A percentile compares a stretch with the other conserved stretches of the same genome.
Evolutionary conservation across 2,329 filamentous ascomycete genomes (phyloP).

Genomic region (Anisogramma anomala): DNA sequence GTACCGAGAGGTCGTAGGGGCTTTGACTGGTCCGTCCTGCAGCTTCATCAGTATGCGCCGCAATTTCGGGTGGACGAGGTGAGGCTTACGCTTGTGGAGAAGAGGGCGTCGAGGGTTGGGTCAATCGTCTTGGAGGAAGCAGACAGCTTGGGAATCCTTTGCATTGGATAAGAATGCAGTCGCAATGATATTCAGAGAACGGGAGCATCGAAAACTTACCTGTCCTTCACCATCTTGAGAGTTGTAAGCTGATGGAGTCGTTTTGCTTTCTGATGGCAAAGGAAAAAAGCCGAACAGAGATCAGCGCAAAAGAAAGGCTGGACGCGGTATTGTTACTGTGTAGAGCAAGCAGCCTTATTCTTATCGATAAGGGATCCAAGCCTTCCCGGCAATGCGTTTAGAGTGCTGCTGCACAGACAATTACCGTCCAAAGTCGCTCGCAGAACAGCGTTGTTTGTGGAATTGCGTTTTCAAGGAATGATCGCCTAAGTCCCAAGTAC

Average conservation of each 20-base stretch:
- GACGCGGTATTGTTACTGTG: too few species aligned
- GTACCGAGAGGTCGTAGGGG: slow-evolving; percentile 35
- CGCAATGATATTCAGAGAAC: too few species aligned
- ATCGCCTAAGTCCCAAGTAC: too few species aligned
- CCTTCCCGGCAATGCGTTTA: too few species aligned
- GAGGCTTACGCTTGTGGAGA: slow-evolving; percentile 57
- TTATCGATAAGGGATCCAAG: slow-evolving; percentile 1
- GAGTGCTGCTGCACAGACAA: too few species aligned
- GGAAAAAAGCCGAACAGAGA: background rate
- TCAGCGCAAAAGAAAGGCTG: background rate
- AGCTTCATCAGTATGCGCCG: background rate
- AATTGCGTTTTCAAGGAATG: too few species aligned
- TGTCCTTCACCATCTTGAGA: slow-evolving; percentile 10
- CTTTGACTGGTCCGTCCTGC: slow-evolving; percentile 41
- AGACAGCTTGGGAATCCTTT: slow-evolving; percentile 29
- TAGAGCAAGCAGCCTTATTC: too few species aligned
- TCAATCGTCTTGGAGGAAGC: slow-evolving; percentile 49
- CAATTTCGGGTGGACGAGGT: too few species aligned
- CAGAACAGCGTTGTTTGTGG: too few species aligned
- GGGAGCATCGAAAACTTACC: slow-evolving; percentile 9
- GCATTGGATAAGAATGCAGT: slow-evolving; percentile 4
- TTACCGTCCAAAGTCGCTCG: too few species aligned
- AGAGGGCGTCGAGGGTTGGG: slow-evolving; percentile 57
- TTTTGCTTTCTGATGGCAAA: background rate
- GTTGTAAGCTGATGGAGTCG: background rate